These are phyloP conservation scores for Arctostaphylos glauca DNA, from an alignment of 148 eudicot species.

Conservation along the genomic window DNA sequence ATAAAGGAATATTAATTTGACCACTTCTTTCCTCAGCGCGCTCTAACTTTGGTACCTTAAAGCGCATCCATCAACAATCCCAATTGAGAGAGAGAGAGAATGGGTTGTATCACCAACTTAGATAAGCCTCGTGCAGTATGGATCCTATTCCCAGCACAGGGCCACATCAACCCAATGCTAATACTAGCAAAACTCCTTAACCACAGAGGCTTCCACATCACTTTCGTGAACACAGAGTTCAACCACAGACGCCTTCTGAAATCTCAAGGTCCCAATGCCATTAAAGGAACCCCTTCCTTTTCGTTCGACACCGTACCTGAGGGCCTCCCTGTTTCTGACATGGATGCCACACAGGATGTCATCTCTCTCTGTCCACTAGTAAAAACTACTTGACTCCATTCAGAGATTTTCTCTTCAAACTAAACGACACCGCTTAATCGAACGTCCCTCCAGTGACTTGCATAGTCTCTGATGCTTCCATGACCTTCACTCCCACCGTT, in stretches of 20 bases:
- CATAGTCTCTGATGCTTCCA: no score
- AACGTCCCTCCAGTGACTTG: constrained; percentile 29
- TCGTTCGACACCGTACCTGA: constrained; percentile 19
- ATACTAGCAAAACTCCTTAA: constrained; percentile 23
- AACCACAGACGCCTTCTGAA: constrained; percentile 20
- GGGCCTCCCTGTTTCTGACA: constrained; percentile 19
- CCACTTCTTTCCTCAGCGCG: no score
- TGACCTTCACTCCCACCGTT: constrained; percentile 24
- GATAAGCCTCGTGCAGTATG: constrained; percentile 21
- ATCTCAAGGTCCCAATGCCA: constrained; percentile 11
- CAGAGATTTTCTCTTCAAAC: constrained; percentile 13
- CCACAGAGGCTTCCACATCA: constrained; percentile 18
- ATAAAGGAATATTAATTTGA: no score
- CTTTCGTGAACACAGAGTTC: no score
- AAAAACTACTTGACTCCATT: constrained; percentile 23
- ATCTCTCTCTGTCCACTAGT: constrained; percentile 16
- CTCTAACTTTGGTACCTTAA: no score
- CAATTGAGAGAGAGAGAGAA: neutral
- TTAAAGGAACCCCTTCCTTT: constrained; percentile 13
- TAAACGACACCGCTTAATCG: constrained; percentile 5
- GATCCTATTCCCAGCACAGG: no score
- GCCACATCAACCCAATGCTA: no score
- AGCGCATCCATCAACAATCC: neutral
- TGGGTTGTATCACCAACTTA: neutral
- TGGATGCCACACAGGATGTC: constrained; percentile 25